These are phyloP conservation scores for Martensiomyces pterosporus DNA, from an alignment of 192 early-diverging fungal species.

Conservation along the genomic window DNA sequence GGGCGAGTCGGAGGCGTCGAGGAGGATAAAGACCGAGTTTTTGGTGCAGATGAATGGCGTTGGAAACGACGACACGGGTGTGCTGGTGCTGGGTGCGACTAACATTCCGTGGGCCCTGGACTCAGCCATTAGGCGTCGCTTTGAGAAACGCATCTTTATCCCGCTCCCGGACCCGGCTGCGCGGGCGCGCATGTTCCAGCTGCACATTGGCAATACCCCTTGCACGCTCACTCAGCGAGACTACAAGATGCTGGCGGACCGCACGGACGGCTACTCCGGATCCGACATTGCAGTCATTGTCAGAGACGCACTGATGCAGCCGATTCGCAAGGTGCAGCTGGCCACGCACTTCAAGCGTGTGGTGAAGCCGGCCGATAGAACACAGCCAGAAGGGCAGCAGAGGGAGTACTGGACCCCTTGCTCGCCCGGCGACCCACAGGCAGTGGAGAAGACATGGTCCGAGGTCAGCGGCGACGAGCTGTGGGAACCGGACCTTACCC, in stretches of 20 bases:
- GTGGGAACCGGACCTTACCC: conserved; percentile 84
- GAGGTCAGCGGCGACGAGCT: conserved; percentile 80
- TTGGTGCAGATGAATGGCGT: conserved; percentile 99
- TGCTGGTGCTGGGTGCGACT: conserved; percentile 92
- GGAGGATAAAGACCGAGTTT: conserved; percentile 97
- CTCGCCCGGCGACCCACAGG: conserved; percentile 86
- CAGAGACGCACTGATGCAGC: conserved; percentile 96
- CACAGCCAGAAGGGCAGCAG: conserved; percentile 5
- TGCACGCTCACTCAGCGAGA: conserved; percentile 72
- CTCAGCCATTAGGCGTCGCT: conserved; percentile 87
- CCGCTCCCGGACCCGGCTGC: conserved; percentile 89
- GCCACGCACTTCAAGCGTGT: conserved; percentile 89
- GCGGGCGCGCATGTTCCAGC: conserved; percentile 83
- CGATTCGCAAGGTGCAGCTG: conserved; percentile 90
- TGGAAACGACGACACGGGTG: conserved; percentile 91
- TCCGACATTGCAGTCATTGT: conserved; percentile 95
- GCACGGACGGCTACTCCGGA: conserved; percentile 90
- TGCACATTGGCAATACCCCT: conserved; percentile 92
- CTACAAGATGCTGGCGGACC: conserved; percentile 68
- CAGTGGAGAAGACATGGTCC: conserved; percentile 85
- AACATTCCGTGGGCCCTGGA: conserved; percentile 98
- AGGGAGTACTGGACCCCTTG: conserved; percentile 79
- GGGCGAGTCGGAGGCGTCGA: conserved; percentile 91
- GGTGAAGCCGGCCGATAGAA: conserved; percentile 7
- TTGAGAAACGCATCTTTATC: conserved; percentile 98